Evolutionary conservation across 495 filamentous ascomycete species (phyloP).

Genomic region (Bacidia gigantensis): DNA sequence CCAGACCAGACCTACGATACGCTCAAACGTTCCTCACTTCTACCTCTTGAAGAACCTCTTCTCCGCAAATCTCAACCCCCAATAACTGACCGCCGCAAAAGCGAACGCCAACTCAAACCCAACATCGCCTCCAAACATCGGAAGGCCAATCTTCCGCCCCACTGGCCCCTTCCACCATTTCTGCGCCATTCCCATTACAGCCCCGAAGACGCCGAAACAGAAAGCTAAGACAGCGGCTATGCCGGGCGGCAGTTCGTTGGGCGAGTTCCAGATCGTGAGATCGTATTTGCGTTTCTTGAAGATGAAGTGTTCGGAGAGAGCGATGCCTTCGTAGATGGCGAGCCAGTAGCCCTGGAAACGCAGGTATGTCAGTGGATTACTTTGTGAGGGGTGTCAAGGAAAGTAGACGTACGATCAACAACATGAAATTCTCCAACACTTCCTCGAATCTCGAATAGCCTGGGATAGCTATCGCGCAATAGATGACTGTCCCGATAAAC

Average conservation of each 20-base stretch:
- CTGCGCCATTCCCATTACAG: slow-evolving; percentile 66
- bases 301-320: slow-evolving; percentile 61
- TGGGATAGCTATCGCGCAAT: slow-evolving; percentile 64
- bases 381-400: neutral
- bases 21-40: neutral
- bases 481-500: slow-evolving; percentile 50
- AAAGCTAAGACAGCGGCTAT: slow-evolving; percentile 56
- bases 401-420: slow-evolving; percentile 41
- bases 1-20: too few species aligned
- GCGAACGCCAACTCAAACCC: slow-evolving; percentile 59
- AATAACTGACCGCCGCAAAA: slow-evolving; percentile 36
- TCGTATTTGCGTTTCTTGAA: slow-evolving; percentile 60
- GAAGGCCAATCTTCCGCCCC: slow-evolving; percentile 43
- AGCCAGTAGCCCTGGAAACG: slow-evolving; percentile 53
- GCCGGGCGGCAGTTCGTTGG: slow-evolving; percentile 51
- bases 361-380: neutral
- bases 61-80: slow-evolving; percentile 38
- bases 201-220: slow-evolving; percentile 54
- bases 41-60: slow-evolving; percentile 37
- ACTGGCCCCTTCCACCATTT: slow-evolving; percentile 64
- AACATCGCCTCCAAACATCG: slow-evolving; percentile 51
- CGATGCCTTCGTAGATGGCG: slow-evolving; percentile 64
- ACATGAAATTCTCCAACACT: slow-evolving; percentile 67
- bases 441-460: slow-evolving; percentile 60
- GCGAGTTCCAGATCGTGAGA: slow-evolving; percentile 46